Base-by-base conservation (phyloP, 75 land plant species). In the Pseudotsuga menziesii region DNA sequence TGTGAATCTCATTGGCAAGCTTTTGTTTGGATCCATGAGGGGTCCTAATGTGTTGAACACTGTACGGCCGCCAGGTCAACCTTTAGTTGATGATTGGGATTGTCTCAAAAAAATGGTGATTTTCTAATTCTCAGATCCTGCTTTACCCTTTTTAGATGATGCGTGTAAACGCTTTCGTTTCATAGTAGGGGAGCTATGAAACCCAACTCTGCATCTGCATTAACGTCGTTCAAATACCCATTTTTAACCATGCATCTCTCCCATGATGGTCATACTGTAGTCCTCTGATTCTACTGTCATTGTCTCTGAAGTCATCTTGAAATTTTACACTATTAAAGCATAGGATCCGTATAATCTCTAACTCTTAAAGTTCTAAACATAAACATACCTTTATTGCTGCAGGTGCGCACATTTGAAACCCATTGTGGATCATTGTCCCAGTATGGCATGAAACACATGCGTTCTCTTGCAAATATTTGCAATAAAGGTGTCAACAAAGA, bases 401-500 rank as follows among this genome's bases (percentile, higher is more conserved):
- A 88, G 90, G 90, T 88, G 1, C 75, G 82, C 12, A 72, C 80
- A 27, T 86, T 88, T 76, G 90, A 88, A 78, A 35, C 23, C 4
- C 64, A 82, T 25, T 88, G 86, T 77, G 87, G 88, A 54, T 78
- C 85, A 3, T 77, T 94, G 12, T 82, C 90, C 39, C 91, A 90
- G 39, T 92, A 94, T 64, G 95, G 95, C 12, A 91, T 94, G 92
- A 94, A 92, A 44, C 95, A 94, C 83, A 94, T 92, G 92, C 85
- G 97, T 17, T 87, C 94, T 57, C 67, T 94, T 56, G 94, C 94
- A 12, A 94, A 94, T 80, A 81, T 92, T 5, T 94, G 97, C 83
- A 94, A 94, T 56, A 85, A 87, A 35, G 97, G 97, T 11, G 66
- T 92, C 32, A 35, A 15, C 20, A 67, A 72, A 17, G 84, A 87